Evolutionary conservation across 495 filamentous ascomycete species (phyloP).

Genomic region (Hyphodiscus hymeniophilus): DNA sequence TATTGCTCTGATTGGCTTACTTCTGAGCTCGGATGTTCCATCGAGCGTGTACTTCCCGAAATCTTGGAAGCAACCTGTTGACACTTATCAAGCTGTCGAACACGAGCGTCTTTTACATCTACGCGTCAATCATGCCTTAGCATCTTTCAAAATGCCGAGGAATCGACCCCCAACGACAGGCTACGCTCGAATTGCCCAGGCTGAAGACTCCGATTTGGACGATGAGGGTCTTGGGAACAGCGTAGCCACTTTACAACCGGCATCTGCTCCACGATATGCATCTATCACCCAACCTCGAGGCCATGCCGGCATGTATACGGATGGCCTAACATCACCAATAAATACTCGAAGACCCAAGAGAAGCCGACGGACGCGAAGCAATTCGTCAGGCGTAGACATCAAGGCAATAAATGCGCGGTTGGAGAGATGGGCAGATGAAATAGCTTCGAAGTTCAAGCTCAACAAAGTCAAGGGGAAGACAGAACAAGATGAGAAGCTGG

Average conservation of each 20-base stretch:
- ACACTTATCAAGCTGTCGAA: neutral
- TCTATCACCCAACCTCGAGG: constrained; percentile 52
- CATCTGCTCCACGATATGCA: constrained; percentile 62
- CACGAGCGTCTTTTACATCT: neutral
- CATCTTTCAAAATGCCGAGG: constrained; percentile 12
- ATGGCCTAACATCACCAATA: constrained; percentile 23
- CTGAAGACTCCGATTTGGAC: constrained; percentile 67
- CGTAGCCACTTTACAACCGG: constrained; percentile 48
- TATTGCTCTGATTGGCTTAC: too few species aligned
- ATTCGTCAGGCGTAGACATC: constrained; percentile 88
- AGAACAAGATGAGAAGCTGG: constrained; percentile 74
- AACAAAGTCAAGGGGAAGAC: constrained; percentile 63
- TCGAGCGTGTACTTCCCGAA: too few species aligned
- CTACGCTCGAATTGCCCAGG: constrained; percentile 87
- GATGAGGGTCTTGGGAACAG: constrained; percentile 45
- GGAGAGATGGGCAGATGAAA: constrained; percentile 96
- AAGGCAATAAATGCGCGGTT: constrained; percentile 97
- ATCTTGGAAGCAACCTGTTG: too few species aligned
- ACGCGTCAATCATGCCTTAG: neutral
- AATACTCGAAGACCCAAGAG: constrained; percentile 31
- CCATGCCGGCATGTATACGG: constrained; percentile 50
- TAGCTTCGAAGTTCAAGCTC: constrained; percentile 94
- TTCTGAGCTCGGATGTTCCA: too few species aligned
- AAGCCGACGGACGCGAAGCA: constrained; percentile 53
- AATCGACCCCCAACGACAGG: constrained; percentile 57